Evolutionary conservation across 257 asterid species (phyloP).

Genomic region (Nicotiana paniculata): DNA sequence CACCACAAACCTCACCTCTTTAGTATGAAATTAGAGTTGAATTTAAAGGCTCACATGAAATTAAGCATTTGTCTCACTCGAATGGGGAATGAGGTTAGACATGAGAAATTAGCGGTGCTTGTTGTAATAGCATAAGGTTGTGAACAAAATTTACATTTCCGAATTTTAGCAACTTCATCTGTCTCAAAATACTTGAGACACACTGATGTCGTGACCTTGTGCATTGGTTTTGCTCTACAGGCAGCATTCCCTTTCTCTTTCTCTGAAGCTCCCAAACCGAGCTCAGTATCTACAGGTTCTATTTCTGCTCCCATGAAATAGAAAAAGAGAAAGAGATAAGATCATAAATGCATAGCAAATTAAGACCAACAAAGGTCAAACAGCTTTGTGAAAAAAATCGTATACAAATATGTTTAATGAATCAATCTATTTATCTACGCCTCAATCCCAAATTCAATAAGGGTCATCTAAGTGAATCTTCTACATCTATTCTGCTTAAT

Average conservation of each 20-base stretch:
- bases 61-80: neutral
- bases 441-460: too few species aligned
- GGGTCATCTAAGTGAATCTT: too few species aligned
- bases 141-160: conserved; percentile 84
- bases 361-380: neutral
- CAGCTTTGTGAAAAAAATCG: neutral
- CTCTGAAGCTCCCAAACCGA: conserved; percentile 41
- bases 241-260: conserved; percentile 36
- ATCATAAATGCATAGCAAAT: neutral
- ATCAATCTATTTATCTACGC: too few species aligned
- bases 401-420: too few species aligned
- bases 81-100: neutral
- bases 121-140: conserved; percentile 95
- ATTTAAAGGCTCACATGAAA: neutral
- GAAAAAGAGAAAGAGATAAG: neutral
- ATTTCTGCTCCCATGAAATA: conserved; percentile 39
- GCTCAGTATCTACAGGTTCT: conserved; percentile 44
- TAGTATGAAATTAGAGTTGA: too few species aligned
- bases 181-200: conserved; percentile 89
- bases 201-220: conserved; percentile 83
- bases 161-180: conserved; percentile 69
- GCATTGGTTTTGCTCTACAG: conserved; percentile 52
- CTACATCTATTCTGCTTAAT: too few species aligned
- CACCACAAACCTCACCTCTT: too few species aligned
- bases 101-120: conserved; percentile 62